Conservation (phyloP, 306 rosid species). For the Sicyos edulis region DNA sequence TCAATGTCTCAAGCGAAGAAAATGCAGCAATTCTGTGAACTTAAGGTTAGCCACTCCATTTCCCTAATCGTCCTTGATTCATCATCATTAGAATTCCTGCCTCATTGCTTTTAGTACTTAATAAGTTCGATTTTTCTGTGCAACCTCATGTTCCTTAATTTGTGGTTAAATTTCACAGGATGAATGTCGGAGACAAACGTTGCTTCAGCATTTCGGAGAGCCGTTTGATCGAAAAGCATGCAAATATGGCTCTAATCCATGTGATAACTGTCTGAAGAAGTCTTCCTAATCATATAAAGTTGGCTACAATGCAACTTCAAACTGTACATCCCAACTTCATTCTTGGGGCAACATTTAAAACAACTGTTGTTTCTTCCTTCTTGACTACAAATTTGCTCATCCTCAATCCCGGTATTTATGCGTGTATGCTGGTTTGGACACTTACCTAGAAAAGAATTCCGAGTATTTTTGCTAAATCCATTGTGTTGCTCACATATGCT, state of each 20-base stretch:
- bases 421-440: background rate
- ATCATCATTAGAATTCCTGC: background rate
- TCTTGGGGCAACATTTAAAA: background rate
- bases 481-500: constrained; percentile 4
- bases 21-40: constrained; percentile 94
- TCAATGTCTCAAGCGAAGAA: constrained; percentile 82
- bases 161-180: constrained; percentile 32
- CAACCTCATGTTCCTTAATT: background rate
- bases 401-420: constrained; percentile 1
- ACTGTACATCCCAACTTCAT: background rate
- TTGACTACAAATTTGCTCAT: background rate
- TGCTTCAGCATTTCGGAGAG: constrained; percentile 87
- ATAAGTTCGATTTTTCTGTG: background rate
- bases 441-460: too few relatives aligned
- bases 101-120: background rate
- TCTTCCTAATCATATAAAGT: constrained; percentile 33
- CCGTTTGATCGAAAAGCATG: constrained; percentile 56
- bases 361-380: background rate
- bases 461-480: too few relatives aligned
- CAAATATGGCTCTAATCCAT: constrained; percentile 72
- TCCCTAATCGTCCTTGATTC: background rate
- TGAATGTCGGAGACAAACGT: constrained; percentile 77
- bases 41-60: constrained; percentile 46
- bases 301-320: background rate
- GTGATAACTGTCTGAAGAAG: constrained; percentile 74